Conservation (phyloP, 352 stramenopile species). For the Phytophthora syringae region DNA sequence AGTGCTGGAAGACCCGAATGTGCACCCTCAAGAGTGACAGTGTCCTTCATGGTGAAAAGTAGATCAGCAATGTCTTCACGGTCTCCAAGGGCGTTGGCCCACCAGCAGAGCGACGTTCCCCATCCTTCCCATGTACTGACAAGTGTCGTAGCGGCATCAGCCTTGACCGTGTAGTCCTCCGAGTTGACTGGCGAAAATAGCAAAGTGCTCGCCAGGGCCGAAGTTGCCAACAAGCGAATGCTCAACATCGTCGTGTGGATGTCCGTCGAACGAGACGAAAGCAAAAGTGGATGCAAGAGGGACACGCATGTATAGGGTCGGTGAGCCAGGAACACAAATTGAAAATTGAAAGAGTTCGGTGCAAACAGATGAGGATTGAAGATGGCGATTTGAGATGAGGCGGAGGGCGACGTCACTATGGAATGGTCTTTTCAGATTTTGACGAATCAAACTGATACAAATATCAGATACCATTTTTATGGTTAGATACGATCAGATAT, state of each 20-base stretch:
- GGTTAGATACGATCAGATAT: no score
- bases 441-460: no score
- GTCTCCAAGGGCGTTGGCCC: constrained; percentile 66
- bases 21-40: constrained; percentile 36
- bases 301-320: not conserved
- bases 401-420: no score
- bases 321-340: constrained; percentile 31
- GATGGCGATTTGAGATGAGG: constrained; percentile 11
- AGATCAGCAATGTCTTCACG: constrained; percentile 59
- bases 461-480: no score
- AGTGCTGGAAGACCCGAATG: constrained; percentile 41
- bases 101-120: constrained; percentile 71
- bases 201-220: constrained; percentile 6
- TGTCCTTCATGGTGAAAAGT: constrained; percentile 54
- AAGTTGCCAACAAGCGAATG: constrained; percentile 12
- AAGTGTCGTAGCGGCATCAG: constrained; percentile 23
- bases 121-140: constrained; percentile 55
- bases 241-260: constrained; percentile 16
- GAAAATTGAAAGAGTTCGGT: constrained; percentile 16
- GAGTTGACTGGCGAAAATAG: constrained; percentile 9
- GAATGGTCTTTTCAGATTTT: no score
- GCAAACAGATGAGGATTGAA: constrained; percentile 28
- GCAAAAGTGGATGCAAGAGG: constrained; percentile 19
- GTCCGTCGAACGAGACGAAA: not conserved
- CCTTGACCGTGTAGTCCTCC: constrained; percentile 31